Evolutionary conservation across 208 protist genomes (phyloP), one percentile per base, ranked within the genome.

Genomic region (Crithidia mellificae): DNA sequence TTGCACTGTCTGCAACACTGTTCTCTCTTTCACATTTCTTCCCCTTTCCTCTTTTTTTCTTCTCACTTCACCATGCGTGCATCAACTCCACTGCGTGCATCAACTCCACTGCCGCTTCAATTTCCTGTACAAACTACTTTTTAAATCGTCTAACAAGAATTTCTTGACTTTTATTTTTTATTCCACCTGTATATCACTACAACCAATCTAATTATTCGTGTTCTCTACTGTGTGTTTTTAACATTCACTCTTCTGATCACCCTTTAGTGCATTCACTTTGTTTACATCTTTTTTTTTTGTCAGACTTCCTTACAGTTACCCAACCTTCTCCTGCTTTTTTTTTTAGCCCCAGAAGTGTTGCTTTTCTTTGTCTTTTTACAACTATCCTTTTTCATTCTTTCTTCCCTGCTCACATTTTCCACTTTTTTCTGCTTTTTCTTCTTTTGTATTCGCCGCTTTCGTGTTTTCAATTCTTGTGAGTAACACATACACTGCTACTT

Each of bases 201-300:
- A 41, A 15, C n/a, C 46, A 29, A 9, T 29, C 17, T 51, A 54
- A 54, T 36, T 54, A n/a, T 57, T 32, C 27, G 8, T 43, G 39
- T 57, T 57, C n/a, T n/a, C n/a, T 54, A 4, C 36, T 15, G 14
- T 55, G 50, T 36, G 29, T 36, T 38, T 36, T 38, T 0, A 6
- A 36, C 36, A 41, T 56, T 58, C 50, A 52, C 32, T 51, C 27
- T 24, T 49, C 36, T 53, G 27, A 47, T 36, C 27, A 65, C 34
- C n/a, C 53, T 71, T 8, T 56, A 56, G 55, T 62, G 55, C 25
- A 36, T 49, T 29, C 20, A 15, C 14, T 62, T 62, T n/a, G n/a
- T n/a, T n/a, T n/a, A n/a, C n/a, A n/a, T n/a, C n/a, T 62, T 62
- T 17, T n/a, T 49, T 62, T 49, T 27, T 59, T 27, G 11, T 15